Evolutionary conservation across 306 rosid species (phyloP).

Genomic region (Hippophae tibetana): DNA sequence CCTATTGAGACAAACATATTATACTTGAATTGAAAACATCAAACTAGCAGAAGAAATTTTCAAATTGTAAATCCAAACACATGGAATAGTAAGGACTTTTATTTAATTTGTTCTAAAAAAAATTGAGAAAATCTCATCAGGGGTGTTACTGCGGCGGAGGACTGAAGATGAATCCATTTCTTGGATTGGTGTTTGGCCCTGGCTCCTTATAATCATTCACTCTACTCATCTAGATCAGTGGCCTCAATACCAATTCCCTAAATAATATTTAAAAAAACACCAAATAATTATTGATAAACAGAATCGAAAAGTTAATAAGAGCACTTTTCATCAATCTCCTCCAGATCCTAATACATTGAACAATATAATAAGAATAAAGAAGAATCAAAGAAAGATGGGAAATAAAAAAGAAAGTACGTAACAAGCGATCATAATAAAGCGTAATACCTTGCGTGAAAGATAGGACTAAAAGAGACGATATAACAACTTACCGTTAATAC

Average conservation of each 20-base stretch:
- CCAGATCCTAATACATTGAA: not conserved
- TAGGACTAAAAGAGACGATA: constrained; percentile 41
- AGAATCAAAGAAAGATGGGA: not conserved
- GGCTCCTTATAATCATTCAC: constrained; percentile 64
- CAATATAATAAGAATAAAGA: no score
- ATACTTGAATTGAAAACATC: no score
- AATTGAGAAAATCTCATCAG: not conserved
- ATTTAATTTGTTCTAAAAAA: not conserved
- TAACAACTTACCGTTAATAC: constrained; percentile 23
- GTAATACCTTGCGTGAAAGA: constrained; percentile 36
- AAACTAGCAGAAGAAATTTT: no score
- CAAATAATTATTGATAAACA: not conserved
- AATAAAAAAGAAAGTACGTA: not conserved
- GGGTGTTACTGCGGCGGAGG: constrained; percentile 32
- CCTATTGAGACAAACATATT: no score
- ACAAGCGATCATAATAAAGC: not conserved
- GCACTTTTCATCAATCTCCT: no score
- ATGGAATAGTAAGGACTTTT: not conserved
- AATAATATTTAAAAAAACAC: not conserved
- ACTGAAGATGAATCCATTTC: constrained; percentile 26
- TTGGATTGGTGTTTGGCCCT: constrained; percentile 63
- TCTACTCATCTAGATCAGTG: constrained; percentile 14
- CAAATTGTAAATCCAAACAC: not conserved
- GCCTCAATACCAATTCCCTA: constrained; percentile 29
- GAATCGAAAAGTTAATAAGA: not conserved